phyloP scores from a whole-genome alignment of 1,139 yeast species.

The Magnusiomyces suaveolens region DNA sequence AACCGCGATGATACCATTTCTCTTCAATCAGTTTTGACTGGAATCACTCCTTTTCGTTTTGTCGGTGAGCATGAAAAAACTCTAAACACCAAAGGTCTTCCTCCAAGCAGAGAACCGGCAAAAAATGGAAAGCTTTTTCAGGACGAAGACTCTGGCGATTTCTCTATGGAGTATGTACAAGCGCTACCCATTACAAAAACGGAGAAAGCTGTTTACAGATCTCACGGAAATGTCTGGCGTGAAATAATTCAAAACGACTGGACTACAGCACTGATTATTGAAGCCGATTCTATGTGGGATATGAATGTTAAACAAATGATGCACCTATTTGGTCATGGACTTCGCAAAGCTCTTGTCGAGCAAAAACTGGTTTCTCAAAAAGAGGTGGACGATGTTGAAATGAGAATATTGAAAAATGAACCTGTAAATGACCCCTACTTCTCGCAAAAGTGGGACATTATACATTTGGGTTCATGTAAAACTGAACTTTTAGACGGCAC shows the following conservation, averaged over 20 bases:
- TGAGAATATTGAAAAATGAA: too few relatives aligned
- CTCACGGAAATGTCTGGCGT: too few relatives aligned
- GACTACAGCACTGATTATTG: not conserved
- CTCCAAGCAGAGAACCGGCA: constrained; percentile 9
- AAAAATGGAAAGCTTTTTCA: constrained; percentile 2
- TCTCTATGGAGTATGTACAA: not conserved
- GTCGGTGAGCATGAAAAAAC: constrained; percentile 12
- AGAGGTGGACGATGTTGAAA: not conserved
- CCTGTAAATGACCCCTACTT: not conserved
- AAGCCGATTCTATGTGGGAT: not conserved
- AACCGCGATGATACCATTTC: constrained; percentile 17
- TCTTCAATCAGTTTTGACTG: constrained; percentile 14
- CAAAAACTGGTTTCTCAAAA: not conserved
- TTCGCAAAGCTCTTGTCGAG: not conserved
- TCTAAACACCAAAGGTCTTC: constrained; percentile 12
- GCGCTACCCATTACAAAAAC: not conserved
- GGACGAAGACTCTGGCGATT: not conserved
- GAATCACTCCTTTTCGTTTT: constrained; percentile 8
- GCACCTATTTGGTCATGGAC: not conserved
- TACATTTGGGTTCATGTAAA: not conserved
- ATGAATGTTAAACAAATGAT: not conserved
- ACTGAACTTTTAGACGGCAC: too few relatives aligned
- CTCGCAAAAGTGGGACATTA: not conserved
- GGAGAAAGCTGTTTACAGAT: not conserved
- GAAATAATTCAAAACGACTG: too few relatives aligned